Base-by-base conservation (phyloP, 2,329 filamentous ascomycete species). In the Aspergillus candidus region DNA sequence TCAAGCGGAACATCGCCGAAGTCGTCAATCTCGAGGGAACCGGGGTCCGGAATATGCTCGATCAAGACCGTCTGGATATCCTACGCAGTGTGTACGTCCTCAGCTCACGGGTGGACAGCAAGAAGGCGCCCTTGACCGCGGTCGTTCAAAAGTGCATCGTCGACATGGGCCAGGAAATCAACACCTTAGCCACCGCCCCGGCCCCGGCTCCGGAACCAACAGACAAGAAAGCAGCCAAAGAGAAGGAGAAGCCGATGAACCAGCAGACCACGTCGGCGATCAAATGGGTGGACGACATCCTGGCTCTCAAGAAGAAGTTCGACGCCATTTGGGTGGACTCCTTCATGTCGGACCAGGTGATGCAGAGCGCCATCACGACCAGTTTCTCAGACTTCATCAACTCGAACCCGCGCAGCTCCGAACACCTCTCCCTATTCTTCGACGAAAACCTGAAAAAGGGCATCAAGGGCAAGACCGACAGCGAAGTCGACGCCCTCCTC, bases 321-420 rank as follows among this genome's bases (percentile, higher is more conserved):
- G 90, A 97, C 63, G 76, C 69, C 11, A 78, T 98, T 47, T 89
- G 84, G 80, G 72, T 71, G 34, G 66, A 70, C 10, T 87, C 90
- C 35, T 94, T 97, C 62, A 65, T 76, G 15, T 75, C 78, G 35
- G 90, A 97, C 58, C 76, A 88, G 32, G 75, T 82, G 6, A 73
- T 98, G 12, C 86, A 95, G 57, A 86, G 84, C 2, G 83, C 88
- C 0, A 74, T 97, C 18, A 90, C 88, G 2, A 84, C 84, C 59
- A 94, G 89, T 60, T 95, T 96, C 57, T 78, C 86, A 1, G 85
- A 94, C 12, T 94, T 97, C 57, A 95, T 98, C 74, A 97, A 96
- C 63, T 70, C 82, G n/a, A 96, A 95, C 60, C 67, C 73, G 11
- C 82, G 90, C 50, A 85, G 86, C 55, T 88, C 91, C 1, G 93